phyloP scores from a whole-genome alignment of 1,284 basidiomycete genomes.

The Malassezia dermatis region DNA sequence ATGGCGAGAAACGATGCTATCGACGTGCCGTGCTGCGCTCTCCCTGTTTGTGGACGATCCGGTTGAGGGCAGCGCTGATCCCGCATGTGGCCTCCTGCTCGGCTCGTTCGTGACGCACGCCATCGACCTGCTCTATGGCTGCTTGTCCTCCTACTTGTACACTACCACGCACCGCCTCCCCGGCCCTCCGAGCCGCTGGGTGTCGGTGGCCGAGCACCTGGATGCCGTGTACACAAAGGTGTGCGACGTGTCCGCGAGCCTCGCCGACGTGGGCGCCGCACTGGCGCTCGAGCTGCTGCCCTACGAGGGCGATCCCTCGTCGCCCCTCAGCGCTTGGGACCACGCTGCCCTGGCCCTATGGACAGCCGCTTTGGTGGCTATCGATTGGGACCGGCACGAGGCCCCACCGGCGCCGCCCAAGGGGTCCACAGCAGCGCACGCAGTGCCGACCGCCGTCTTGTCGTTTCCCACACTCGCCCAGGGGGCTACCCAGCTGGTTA shows the following conservation, averaged over 20 bases:
- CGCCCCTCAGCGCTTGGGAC: background rate
- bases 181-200: background rate
- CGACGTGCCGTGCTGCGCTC: background rate
- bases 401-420: background rate
- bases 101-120: conserved; percentile 1
- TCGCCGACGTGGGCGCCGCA: background rate
- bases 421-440: background rate
- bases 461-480: background rate
- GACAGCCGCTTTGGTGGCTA: background rate
- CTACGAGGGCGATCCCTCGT: background rate
- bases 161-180: background rate
- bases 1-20: conserved; percentile 1
- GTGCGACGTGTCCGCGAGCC: background rate
- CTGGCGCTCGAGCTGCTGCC: background rate
- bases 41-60: conserved; percentile 5
- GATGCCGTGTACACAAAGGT: background rate
- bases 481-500: background rate
- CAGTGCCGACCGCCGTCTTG: background rate
- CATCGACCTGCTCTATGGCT: background rate
- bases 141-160: background rate
- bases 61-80: background rate
- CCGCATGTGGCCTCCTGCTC: background rate
- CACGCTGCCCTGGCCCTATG: background rate
- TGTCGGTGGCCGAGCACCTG: background rate
- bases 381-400: background rate